Evolutionary conservation across 176 grass and related monocot species (phyloP).

Genomic region (Rhynchospora tenuis): DNA sequence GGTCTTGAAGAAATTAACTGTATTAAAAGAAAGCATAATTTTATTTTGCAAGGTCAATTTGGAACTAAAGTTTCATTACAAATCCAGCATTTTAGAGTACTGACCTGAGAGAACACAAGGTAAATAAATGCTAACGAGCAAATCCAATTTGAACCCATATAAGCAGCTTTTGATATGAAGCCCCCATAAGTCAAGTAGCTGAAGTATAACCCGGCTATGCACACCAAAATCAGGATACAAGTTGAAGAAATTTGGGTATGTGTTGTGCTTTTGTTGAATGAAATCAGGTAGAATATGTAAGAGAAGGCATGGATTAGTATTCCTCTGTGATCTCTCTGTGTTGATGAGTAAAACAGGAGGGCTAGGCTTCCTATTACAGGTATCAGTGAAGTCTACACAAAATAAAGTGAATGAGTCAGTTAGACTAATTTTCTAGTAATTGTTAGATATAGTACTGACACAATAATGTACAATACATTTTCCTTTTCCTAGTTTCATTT

Average conservation of each 20-base stretch:
- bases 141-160: slow-evolving; percentile 16
- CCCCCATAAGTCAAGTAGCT: slow-evolving; percentile 4
- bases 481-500: background rate
- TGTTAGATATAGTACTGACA: background rate
- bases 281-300: slow-evolving; percentile 4
- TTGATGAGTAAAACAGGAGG: slow-evolving; percentile 3
- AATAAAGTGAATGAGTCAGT: slow-evolving; percentile 1
- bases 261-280: background rate
- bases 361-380: slow-evolving; percentile 7
- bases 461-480: background rate
- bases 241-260: background rate
- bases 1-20: slow-evolving; percentile 10
- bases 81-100: background rate
- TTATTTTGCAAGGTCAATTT: background rate
- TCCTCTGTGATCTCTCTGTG: slow-evolving; percentile 20
- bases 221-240: slow-evolving; percentile 7
- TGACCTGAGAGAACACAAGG: slow-evolving; percentile 7
- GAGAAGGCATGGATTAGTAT: slow-evolving; percentile 11
- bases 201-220: slow-evolving; percentile 4
- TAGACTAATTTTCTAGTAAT: background rate
- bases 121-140: background rate
- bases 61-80: background rate
- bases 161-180: background rate
- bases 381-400: slow-evolving; percentile 16
- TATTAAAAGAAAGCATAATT: slow-evolving; percentile 3